A percentile compares a stretch with the other conserved stretches of the same genome.
Conservation (phyloP, 139 green algal genomes). For the Nannochloris sp. region DNA sequence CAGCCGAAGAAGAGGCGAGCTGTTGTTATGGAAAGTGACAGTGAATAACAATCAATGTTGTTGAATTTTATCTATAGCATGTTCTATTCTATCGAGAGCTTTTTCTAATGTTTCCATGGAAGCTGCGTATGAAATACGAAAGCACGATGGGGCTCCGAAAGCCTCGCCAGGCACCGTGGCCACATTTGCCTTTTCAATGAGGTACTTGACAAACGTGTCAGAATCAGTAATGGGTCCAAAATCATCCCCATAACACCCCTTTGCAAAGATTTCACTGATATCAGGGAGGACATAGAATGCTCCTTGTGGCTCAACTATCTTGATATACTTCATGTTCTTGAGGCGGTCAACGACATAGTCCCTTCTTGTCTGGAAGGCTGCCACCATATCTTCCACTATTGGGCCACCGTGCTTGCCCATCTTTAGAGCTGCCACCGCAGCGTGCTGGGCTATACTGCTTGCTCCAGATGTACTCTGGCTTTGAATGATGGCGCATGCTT, state of each 20-base stretch:
- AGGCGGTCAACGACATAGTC: conserved; percentile 64
- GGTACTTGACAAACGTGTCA: conserved; percentile 64
- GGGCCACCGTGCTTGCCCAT: conserved; percentile 70
- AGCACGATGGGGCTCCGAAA: conserved; percentile 78
- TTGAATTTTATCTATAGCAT: conserved; percentile 39
- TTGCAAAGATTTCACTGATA: conserved; percentile 66
- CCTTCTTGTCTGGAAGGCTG: conserved; percentile 62
- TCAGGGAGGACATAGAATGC: conserved; percentile 96
- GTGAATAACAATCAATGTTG: conserved; percentile 25
- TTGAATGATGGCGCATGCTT: conserved; percentile 73
- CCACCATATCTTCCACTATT: conserved; percentile 70
- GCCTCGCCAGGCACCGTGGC: conserved; percentile 89
- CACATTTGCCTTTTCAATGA: conserved; percentile 57
- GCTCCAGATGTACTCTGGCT: conserved; percentile 81
- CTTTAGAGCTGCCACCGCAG: conserved; percentile 75
- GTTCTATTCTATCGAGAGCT: conserved; percentile 65
- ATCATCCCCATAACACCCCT: conserved; percentile 37
- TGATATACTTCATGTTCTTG: conserved; percentile 61
- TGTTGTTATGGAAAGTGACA: conserved; percentile 26
- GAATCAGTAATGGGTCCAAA: conserved; percentile 69
- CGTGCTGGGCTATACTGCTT: conserved; percentile 73
- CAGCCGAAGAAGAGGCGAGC: conserved; percentile 21
- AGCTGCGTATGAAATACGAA: conserved; percentile 92
- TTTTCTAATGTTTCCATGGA: conserved; percentile 64
- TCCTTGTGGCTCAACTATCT: conserved; percentile 56